Evolutionary conservation across 306 rosid species (phyloP).

Genomic region (Dalbergia cochinchinensis): DNA sequence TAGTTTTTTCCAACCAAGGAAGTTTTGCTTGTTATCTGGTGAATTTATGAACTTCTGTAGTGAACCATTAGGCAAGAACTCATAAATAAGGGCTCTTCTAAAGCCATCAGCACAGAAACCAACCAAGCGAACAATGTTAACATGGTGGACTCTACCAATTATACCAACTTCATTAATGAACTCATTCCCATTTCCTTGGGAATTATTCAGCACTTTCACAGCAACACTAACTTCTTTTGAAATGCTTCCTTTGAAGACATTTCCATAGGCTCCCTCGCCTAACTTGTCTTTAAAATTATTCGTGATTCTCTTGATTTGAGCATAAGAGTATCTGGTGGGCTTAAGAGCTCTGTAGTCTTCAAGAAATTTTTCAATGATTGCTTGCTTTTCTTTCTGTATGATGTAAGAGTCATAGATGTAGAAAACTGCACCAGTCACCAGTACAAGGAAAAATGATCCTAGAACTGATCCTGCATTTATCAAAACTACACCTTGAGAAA

Average conservation of each 20-base stretch:
- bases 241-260: constrained; percentile 50
- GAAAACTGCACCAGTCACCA: constrained; percentile 22
- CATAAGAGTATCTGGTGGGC: constrained; percentile 56
- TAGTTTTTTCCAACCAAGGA: constrained; percentile 52
- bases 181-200: constrained; percentile 43
- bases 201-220: constrained; percentile 40
- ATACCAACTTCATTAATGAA: constrained; percentile 51
- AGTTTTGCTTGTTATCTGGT: neutral
- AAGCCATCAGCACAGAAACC: constrained; percentile 59
- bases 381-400: constrained; percentile 26
- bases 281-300: constrained; percentile 46
- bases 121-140: constrained; percentile 55
- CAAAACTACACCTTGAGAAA: neutral
- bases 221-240: constrained; percentile 45
- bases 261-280: constrained; percentile 59
- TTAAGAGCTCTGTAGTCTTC: constrained; percentile 56
- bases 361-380: constrained; percentile 44
- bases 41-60: constrained; percentile 38
- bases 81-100: constrained; percentile 54
- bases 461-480: constrained; percentile 41
- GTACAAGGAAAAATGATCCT: constrained; percentile 26
- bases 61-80: constrained; percentile 53
- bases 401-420: neutral
- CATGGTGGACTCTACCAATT: constrained; percentile 57
- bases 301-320: constrained; percentile 55